These are phyloP conservation scores for Tarenaya hassleriana DNA, from an alignment of 345 rosid genomes.

Conservation along the genomic window DNA sequence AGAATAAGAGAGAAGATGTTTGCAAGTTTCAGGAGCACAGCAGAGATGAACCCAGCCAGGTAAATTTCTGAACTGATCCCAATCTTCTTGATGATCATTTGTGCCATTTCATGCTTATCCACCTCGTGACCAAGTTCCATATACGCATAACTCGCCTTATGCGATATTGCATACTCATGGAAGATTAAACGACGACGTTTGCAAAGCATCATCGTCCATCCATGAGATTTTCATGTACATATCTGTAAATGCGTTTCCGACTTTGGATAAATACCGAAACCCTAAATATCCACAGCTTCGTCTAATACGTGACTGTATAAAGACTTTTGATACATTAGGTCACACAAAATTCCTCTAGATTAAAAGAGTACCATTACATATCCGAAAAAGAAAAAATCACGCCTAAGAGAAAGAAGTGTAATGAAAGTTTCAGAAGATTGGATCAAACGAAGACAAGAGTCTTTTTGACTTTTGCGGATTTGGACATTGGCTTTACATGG, in stretches of 20 bases:
- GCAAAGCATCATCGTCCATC: slow-evolving; percentile 34
- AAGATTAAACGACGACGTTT: slow-evolving; percentile 54
- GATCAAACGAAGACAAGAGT: too few species aligned
- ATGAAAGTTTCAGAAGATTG: too few species aligned
- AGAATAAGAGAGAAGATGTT: slow-evolving; percentile 58
- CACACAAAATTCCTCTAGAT: too few species aligned
- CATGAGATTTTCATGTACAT: slow-evolving; percentile 61
- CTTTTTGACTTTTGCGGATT: too few species aligned
- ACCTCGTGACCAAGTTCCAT: slow-evolving; percentile 46
- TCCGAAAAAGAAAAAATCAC: too few species aligned
- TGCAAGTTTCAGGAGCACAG: slow-evolving; percentile 43
- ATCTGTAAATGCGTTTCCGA: slow-evolving; percentile 59
- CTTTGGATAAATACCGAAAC: too few species aligned
- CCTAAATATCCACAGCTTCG: too few species aligned
- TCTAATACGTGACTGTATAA: too few species aligned
- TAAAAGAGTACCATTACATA: too few species aligned
- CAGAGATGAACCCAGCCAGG: slow-evolving; percentile 54
- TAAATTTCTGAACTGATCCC: slow-evolving; percentile 54
- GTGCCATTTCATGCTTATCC: slow-evolving; percentile 40
- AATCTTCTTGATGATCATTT: slow-evolving; percentile 37
- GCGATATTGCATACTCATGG: slow-evolving; percentile 49
- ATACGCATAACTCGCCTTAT: slow-evolving; percentile 43
- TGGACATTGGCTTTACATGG: too few species aligned
- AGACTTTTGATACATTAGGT: too few species aligned
- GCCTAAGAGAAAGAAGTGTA: too few species aligned